A percentile compares a stretch with the other conserved stretches of the same genome.
Evolutionary conservation across 225 moss, liverwort and hornwort genomes (phyloP).

Genomic region (Antitrichia curtipendula): DNA sequence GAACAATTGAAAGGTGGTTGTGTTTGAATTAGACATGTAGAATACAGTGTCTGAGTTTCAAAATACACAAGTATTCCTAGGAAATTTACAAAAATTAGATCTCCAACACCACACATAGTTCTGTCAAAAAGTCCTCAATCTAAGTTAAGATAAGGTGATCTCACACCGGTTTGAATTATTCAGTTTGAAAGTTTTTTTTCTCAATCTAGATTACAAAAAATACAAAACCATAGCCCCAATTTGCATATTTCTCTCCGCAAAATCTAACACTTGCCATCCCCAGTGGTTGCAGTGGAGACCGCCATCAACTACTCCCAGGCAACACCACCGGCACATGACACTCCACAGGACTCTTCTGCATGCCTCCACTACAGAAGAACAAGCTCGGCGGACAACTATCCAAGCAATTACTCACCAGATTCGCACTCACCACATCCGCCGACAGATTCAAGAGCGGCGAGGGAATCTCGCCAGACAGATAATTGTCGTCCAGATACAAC

Average conservation of each 20-base stretch:
- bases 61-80: not conserved
- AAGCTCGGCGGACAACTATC: conserved; percentile 25
- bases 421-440: conserved; percentile 14
- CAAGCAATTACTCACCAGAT: conserved; percentile 31
- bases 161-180: not conserved
- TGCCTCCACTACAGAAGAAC: conserved; percentile 33
- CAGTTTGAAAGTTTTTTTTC: not conserved
- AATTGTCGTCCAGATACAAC: conserved; percentile 44
- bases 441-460: conserved; percentile 27
- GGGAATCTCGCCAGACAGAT: conserved; percentile 37
- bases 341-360: conserved; percentile 22
- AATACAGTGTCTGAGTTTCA: not conserved
- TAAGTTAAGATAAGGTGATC: not conserved
- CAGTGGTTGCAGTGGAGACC: not conserved
- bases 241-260: not conserved
- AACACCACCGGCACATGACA: conserved; percentile 22
- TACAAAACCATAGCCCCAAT: not conserved
- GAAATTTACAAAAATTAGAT: not conserved
- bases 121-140: not conserved
- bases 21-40: not conserved
- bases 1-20: not conserved
- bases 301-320: not conserved
- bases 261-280: not conserved
- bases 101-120: not conserved
- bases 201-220: not conserved